phyloP scores from a whole-genome alignment of 495 filamentous ascomycete species.

The Xylaria castorea region DNA sequence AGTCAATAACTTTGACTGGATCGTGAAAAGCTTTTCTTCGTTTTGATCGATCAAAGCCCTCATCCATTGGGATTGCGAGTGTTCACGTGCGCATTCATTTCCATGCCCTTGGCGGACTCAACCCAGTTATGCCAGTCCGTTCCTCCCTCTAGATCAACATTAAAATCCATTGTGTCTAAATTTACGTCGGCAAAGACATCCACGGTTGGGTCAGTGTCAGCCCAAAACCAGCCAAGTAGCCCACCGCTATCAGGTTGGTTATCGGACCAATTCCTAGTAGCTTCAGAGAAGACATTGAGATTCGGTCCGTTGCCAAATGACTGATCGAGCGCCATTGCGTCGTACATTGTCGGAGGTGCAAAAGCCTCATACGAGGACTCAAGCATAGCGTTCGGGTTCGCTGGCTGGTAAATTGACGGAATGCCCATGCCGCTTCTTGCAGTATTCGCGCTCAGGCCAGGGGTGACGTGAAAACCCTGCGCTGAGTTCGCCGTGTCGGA shows the following conservation, averaged over 20 bases:
- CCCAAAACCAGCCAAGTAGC: conserved; percentile 45
- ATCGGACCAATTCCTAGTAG: conserved; percentile 12
- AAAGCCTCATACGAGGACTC: neutral
- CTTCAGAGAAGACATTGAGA: conserved; percentile 6
- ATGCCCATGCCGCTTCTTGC: neutral
- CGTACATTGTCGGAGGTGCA: neutral
- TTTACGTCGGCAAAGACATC: conserved; percentile 40
- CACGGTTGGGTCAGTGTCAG: conserved; percentile 38
- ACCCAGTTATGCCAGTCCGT: conserved; percentile 61
- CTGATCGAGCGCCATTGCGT: conserved; percentile 12
- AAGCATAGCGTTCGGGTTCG: neutral
- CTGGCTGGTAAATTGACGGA: neutral
- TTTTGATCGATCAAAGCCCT: neutral
- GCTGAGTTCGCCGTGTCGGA: conserved; percentile 5
- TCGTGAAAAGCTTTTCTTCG: neutral
- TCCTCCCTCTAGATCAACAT: conserved; percentile 50
- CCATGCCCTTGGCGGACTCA: conserved; percentile 51
- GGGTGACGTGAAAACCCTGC: conserved; percentile 26
- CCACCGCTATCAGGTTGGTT: conserved; percentile 15
- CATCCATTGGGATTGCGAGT: neutral
- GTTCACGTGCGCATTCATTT: conserved; percentile 24
- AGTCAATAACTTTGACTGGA: neutral
- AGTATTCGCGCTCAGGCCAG: conserved; percentile 4
- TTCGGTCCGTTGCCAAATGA: neutral
- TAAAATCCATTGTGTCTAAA: conserved; percentile 29